Conservation (phyloP, 2,329 filamentous ascomycete species). For the Chaetomium sp. region DNA sequence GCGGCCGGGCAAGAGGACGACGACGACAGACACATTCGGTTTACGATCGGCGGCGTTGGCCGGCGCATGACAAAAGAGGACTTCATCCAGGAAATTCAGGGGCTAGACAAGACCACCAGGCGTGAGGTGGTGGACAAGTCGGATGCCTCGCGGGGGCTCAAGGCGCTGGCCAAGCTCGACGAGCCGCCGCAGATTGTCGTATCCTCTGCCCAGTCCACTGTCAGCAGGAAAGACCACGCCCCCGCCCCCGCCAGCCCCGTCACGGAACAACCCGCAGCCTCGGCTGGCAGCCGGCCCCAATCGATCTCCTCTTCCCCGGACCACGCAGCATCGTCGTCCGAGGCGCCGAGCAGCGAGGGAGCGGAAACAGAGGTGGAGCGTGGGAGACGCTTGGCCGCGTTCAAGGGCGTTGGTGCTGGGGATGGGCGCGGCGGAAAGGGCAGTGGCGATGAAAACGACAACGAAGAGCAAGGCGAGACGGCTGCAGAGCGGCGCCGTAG, state of each 20-base stretch:
- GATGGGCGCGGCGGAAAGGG: conserved; percentile 32
- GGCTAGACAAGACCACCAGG: conserved; percentile 67
- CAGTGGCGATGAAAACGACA: not conserved
- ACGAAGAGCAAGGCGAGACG: conserved; percentile 57
- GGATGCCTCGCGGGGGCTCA: conserved; percentile 50
- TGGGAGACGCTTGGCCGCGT: conserved; percentile 61
- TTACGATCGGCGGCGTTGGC: conserved; percentile 74
- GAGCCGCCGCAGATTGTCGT: conserved; percentile 3
- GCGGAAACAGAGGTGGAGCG: conserved; percentile 72
- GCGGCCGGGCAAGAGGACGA: conserved; percentile 52
- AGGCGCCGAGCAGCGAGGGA: conserved; percentile 41
- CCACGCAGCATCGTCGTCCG: conserved; percentile 5
- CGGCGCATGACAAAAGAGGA: conserved; percentile 77
- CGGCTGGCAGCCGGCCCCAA: not conserved
- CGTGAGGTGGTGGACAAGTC: conserved; percentile 57
- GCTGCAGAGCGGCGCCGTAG: conserved; percentile 73
- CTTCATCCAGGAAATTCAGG: conserved; percentile 73
- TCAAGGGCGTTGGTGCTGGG: conserved; percentile 46
- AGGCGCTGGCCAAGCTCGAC: conserved; percentile 52
- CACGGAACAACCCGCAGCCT: not conserved
- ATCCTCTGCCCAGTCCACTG: conserved; percentile 15
- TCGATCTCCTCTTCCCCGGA: conserved; percentile 22
- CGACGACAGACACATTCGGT: conserved; percentile 73
- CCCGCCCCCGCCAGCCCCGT: not conserved
- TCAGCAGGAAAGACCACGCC: conserved; percentile 16